Evolutionary conservation across 1,284 basidiomycete species (phyloP), one percentile per base, ranked within the genome.

Genomic region (Coniophora puteana): DNA sequence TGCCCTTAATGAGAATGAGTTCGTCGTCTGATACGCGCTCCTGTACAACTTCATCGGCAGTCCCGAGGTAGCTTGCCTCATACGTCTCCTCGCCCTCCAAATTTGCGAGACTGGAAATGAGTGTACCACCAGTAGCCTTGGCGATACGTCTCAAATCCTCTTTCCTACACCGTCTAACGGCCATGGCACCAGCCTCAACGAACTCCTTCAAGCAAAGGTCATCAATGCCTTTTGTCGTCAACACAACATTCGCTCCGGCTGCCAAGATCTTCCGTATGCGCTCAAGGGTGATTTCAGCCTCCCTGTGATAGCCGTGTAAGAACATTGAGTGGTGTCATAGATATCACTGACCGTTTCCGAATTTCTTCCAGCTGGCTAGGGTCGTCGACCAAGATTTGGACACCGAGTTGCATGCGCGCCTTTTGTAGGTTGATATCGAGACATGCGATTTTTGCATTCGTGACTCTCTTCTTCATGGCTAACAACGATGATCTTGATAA

Each of bases 11-110:
- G 45, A 99, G 72, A 62, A 99, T 99, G 35, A 97, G 77, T 63
- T 99, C 96, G 65, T 99, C 96, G 57, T 99, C 96, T n/a, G 90
- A 88, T 61, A 99, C 92, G 47, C 95, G 80, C 69, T 98, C 94
- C 63, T 99, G 96, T 4, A 90, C 77, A 42, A 99, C 96, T 65
- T 99, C 95, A 10, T 99, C 96, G 10, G 96, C 95, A 33, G 70
- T 71, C 24, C 96, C 96, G 37, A 99, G 76, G 61, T 82, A 88
- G 63, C 82, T 86, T 14, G 93, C 74, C 62, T 99, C 96, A 57
- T 94, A 99, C 0, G 94, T 94, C 68, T 99, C 96, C 44, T 99
- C 96, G 36, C 96, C 96, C 50, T 99, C 95, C 21, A 99, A 74
- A 66, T 99, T 98, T 25, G 94, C 94, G 43, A 99, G 75, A 57